phyloP scores from a whole-genome alignment of 163 green algal genomes.

The Volvox carteri region DNA sequence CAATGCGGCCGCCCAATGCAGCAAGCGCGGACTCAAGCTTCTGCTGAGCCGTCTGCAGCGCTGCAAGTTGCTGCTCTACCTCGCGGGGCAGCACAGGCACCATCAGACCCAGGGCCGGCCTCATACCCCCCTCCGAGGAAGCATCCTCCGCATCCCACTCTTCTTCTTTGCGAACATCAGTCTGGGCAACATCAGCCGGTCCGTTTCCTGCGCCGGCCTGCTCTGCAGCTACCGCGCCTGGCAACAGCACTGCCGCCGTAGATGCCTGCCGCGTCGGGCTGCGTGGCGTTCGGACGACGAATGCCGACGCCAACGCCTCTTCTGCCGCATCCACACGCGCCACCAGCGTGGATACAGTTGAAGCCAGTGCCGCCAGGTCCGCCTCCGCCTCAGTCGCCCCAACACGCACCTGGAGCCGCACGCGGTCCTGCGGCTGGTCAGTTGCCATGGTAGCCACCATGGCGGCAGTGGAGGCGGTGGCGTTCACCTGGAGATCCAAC shows the following conservation, averaged over 20 bases:
- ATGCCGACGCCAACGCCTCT: slow-evolving; percentile 6
- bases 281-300: slow-evolving; percentile 9
- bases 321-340: slow-evolving; percentile 17
- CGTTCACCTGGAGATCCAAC: slow-evolving; percentile 39
- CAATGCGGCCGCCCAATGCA: not conserved
- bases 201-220: not conserved
- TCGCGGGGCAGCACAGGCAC: slow-evolving; percentile 31
- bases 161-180: not conserved
- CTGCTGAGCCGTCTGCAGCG: not conserved
- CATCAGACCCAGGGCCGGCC: slow-evolving; percentile 33
- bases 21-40: not conserved
- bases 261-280: slow-evolving; percentile 8
- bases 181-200: not conserved
- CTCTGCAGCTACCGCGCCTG: not conserved
- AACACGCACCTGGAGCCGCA: slow-evolving; percentile 3
- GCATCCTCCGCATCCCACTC: not conserved
- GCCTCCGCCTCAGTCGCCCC: not conserved
- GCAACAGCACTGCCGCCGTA: not conserved
- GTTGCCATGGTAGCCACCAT: slow-evolving; percentile 33
- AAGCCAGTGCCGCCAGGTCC: not conserved
- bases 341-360: slow-evolving; percentile 3
- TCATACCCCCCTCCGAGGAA: not conserved
- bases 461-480: slow-evolving; percentile 17
- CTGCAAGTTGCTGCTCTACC: slow-evolving; percentile 1
- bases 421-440: slow-evolving; percentile 13